Conservation (phyloP, 768 basidiomycete species). For the Lyophyllum atratum region DNA sequence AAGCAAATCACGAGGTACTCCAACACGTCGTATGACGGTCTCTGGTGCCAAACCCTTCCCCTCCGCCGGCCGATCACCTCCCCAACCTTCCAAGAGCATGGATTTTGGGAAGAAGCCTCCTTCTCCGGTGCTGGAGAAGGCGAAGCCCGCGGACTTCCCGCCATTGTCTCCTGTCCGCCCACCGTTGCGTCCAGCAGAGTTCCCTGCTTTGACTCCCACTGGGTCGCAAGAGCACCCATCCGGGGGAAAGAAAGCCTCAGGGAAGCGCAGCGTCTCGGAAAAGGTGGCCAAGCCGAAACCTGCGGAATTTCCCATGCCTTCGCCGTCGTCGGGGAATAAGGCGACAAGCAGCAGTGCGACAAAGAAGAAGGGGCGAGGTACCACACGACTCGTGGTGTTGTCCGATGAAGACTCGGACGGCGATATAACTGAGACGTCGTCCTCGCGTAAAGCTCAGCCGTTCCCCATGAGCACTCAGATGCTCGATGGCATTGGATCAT, state of each 20-base stretch:
- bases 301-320: constrained; percentile 1
- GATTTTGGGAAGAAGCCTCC: not conserved
- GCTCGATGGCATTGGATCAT: constrained; percentile 36
- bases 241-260: not conserved
- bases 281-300: not conserved
- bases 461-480: constrained; percentile 54
- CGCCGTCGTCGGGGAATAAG: not conserved
- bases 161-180: constrained; percentile 4
- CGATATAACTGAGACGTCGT: not conserved
- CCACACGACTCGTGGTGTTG: not conserved
- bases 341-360: not conserved
- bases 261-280: constrained; percentile 8
- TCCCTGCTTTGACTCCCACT: constrained; percentile 2
- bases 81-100: not conserved
- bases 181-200: constrained; percentile 2
- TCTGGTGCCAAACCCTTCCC: constrained; percentile 7
- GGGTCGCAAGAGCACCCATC: not conserved
- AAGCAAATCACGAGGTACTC: constrained; percentile 6
- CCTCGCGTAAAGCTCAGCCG: constrained; percentile 25
- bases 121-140: constrained; percentile 1
- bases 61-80: not conserved
- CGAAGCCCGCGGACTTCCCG: constrained; percentile 28
- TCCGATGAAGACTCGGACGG: constrained; percentile 4
- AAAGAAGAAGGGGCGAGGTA: not conserved
- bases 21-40: constrained; percentile 13